A percentile compares a stretch with the other conserved stretches of the same genome.
These are phyloP conservation scores for Fusarium sp. DNA, from an alignment of 2,329 filamentous ascomycete species.

Conservation along the genomic window DNA sequence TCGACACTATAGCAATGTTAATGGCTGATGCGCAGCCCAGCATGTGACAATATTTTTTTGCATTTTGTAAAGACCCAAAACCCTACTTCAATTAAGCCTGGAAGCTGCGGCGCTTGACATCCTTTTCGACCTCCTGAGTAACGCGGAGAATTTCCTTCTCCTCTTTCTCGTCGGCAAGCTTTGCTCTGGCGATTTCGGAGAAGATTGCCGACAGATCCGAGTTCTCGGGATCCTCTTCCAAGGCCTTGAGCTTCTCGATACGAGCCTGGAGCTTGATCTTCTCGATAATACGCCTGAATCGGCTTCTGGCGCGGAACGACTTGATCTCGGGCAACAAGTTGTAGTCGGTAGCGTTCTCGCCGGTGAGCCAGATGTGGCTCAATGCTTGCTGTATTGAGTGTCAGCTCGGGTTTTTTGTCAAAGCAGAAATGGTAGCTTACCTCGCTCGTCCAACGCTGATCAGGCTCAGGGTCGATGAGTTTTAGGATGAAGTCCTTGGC, in stretches of 20 bases:
- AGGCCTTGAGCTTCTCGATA: conserved; percentile 93
- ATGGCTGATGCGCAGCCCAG: background rate
- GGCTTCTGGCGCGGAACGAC: conserved; percentile 90
- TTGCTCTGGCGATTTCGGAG: conserved; percentile 92
- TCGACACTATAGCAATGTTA: conserved; percentile 1
- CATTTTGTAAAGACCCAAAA: conserved; percentile 3
- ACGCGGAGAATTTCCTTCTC: conserved; percentile 81
- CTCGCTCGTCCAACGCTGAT: conserved; percentile 81
- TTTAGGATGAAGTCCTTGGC: conserved; percentile 93
- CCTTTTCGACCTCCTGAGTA: conserved; percentile 69
- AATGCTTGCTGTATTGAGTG: conserved; percentile 73
- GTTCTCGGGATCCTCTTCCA: conserved; percentile 85
- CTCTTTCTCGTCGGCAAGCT: conserved; percentile 84
- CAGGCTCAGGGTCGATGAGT: conserved; percentile 83
- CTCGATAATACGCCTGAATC: conserved; percentile 93
- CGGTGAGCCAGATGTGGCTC: conserved; percentile 88
- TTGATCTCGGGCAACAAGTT: conserved; percentile 97
- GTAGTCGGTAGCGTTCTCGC: conserved; percentile 92
- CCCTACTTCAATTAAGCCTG: conserved; percentile 35
- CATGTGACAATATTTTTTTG: background rate
- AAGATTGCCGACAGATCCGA: conserved; percentile 76
- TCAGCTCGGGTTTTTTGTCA: conserved; percentile 34
- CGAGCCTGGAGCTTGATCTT: conserved; percentile 96
- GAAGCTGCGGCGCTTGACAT: conserved; percentile 56
- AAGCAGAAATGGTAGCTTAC: conserved; percentile 60